Evolutionary conservation across 2,329 filamentous ascomycete genomes (phyloP).

Genomic region (Epichloe aotearoae): DNA sequence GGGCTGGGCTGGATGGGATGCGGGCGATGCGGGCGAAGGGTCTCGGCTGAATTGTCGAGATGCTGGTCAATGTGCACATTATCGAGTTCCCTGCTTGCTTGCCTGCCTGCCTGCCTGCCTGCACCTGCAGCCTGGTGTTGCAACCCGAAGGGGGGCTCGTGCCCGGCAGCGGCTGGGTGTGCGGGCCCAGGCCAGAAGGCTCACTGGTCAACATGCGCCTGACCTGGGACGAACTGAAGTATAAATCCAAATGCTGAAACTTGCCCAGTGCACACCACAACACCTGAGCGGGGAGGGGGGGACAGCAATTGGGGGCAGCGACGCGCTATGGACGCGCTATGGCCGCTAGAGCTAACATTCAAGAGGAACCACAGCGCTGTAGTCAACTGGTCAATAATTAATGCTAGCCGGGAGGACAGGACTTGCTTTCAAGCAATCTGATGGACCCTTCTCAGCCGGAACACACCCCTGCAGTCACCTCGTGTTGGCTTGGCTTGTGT

Average conservation of each 20-base stretch:
- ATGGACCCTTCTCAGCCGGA: background rate
- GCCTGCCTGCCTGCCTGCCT: background rate
- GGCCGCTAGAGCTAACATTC: too few relatives aligned
- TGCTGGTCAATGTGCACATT: background rate
- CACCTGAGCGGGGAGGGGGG: too few relatives aligned
- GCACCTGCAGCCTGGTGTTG: background rate
- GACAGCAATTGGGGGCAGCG: too few relatives aligned
- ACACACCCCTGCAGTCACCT: background rate
- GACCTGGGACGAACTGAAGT: background rate
- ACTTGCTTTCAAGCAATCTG: background rate
- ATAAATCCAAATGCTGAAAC: background rate
- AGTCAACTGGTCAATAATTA: too few relatives aligned
- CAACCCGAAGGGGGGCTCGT: background rate
- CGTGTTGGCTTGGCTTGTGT: slow-evolving; percentile 1
- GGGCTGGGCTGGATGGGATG: background rate
- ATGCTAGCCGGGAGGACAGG: too few relatives aligned
- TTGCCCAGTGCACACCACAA: too few relatives aligned
- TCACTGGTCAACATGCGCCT: background rate
- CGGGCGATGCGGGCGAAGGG: too few relatives aligned
- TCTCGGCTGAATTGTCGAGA: too few relatives aligned
- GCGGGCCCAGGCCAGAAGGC: background rate
- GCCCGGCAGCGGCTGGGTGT: too few relatives aligned
- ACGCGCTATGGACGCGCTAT: too few relatives aligned
- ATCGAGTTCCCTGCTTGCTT: background rate
- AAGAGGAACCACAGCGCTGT: background rate